Percentiles rank a stretch among this genome's conserved stretches.
Conservation (phyloP, 2,329 filamentous ascomycete species). For the Bipolaris gigantea region DNA sequence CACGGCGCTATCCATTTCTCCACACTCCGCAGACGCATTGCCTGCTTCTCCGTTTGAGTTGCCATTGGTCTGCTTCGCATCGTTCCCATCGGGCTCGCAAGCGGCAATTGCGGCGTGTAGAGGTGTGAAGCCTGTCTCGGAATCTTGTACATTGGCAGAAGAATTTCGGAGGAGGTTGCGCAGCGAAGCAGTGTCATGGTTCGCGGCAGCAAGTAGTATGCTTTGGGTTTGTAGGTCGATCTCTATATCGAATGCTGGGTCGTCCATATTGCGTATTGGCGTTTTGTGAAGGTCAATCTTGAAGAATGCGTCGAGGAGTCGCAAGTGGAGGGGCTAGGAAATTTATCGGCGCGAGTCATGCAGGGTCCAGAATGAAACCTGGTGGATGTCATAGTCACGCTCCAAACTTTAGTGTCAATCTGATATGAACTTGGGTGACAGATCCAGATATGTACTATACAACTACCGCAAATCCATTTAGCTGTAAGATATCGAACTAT, state of each 20-base stretch:
- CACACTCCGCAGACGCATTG: constrained; percentile 34
- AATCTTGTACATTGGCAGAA: constrained; percentile 76
- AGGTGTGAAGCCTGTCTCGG: constrained; percentile 81
- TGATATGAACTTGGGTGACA: neutral
- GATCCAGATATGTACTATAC: neutral
- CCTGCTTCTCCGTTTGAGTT: constrained; percentile 27
- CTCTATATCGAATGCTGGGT: constrained; percentile 41
- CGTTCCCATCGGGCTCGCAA: constrained; percentile 47
- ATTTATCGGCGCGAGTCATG: constrained; percentile 19
- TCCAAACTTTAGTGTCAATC: neutral
- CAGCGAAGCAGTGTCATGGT: constrained; percentile 68
- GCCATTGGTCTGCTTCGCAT: constrained; percentile 38
- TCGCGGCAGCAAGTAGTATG: constrained; percentile 66
- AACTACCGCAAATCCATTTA: neutral
- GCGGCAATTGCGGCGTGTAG: constrained; percentile 85
- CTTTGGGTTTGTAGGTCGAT: constrained; percentile 56
- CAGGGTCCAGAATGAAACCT: constrained; percentile 3
- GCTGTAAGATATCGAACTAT: neutral
- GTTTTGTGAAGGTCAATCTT: neutral
- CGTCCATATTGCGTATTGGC: constrained; percentile 30
- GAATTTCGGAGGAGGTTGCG: constrained; percentile 67
- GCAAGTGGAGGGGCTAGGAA: constrained; percentile 10
- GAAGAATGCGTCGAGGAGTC: neutral
- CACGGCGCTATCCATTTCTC: constrained; percentile 57
- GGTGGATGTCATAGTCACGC: neutral